Conservation (phyloP, 805 yeast genomes). For the Candida dendrica region DNA sequence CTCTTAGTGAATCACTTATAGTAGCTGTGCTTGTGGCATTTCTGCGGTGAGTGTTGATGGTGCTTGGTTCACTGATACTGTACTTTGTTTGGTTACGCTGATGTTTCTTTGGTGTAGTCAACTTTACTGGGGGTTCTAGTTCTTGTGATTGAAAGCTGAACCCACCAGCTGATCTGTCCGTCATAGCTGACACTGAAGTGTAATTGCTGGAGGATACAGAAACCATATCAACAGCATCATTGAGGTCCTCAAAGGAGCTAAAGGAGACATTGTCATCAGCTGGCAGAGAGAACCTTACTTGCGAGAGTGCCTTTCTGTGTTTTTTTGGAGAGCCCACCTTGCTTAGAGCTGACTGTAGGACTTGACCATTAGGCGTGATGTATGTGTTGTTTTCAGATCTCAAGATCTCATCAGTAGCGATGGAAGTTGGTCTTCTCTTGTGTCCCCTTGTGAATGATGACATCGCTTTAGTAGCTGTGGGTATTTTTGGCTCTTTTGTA, state of each 20-base stretch:
- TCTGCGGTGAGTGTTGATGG: neutral
- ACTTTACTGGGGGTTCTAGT: neutral
- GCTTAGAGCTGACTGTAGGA: conserved; percentile 21
- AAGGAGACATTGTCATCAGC: neutral
- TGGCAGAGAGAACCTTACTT: conserved; percentile 22
- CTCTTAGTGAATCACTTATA: conserved; percentile 16
- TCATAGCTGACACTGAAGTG: no score
- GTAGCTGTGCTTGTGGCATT: conserved; percentile 1
- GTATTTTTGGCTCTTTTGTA: no score
- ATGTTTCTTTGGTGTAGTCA: neutral
- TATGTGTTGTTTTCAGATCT: conserved; percentile 10
- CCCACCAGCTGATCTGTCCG: neutral
- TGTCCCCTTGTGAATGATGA: conserved; percentile 14
- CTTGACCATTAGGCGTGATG: conserved; percentile 18
- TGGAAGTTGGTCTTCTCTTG: conserved; percentile 21
- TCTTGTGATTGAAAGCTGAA: neutral
- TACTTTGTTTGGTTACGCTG: neutral
- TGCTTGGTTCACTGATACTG: neutral
- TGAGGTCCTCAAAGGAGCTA: conserved; percentile 3
- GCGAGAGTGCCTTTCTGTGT: conserved; percentile 19
- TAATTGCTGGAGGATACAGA: neutral
- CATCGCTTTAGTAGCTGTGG: neutral
- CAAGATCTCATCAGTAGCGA: conserved; percentile 13
- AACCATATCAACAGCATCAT: neutral
- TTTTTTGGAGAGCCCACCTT: conserved; percentile 21